A percentile compares a stretch with the other conserved stretches of the same genome.
phyloP scores from a whole-genome alignment of 73 alveolate species.

The Durusdinium trenchii region DNA sequence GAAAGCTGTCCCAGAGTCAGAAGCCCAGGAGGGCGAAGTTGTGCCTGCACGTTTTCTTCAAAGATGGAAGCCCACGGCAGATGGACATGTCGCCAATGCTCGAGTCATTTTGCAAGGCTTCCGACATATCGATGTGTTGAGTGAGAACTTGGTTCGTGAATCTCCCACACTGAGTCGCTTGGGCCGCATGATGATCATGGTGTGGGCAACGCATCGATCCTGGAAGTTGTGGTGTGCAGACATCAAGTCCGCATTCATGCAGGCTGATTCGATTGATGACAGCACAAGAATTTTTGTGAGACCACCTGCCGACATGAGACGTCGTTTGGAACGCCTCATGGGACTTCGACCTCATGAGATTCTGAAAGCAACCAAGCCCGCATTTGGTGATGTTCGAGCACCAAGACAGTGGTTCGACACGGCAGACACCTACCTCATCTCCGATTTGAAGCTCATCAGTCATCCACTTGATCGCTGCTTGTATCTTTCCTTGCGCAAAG shows the following conservation, averaged over 20 bases:
- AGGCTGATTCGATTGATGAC: too few species aligned
- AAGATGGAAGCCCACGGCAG: not conserved
- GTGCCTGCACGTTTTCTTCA: not conserved
- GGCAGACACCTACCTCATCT: not conserved
- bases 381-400: not conserved
- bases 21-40: not conserved
- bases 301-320: too few species aligned
- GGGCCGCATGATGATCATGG: not conserved
- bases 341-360: too few species aligned
- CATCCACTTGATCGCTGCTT: constrained; percentile 5
- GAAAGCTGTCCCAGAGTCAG: too few species aligned
- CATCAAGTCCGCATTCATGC: not conserved
- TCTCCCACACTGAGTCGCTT: not conserved
- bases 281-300: too few species aligned
- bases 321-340: too few species aligned
- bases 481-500: not conserved
- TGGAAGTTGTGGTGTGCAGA: not conserved
- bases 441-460: not conserved
- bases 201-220: not conserved
- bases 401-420: not conserved
- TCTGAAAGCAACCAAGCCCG: not conserved
- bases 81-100: not conserved
- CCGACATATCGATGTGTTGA: not conserved
- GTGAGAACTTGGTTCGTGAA: not conserved
- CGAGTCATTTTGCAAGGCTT: not conserved